These are phyloP conservation scores for Dictyostelium citrinum DNA, from an alignment of 78 protist genomes.

Conservation along the genomic window DNA sequence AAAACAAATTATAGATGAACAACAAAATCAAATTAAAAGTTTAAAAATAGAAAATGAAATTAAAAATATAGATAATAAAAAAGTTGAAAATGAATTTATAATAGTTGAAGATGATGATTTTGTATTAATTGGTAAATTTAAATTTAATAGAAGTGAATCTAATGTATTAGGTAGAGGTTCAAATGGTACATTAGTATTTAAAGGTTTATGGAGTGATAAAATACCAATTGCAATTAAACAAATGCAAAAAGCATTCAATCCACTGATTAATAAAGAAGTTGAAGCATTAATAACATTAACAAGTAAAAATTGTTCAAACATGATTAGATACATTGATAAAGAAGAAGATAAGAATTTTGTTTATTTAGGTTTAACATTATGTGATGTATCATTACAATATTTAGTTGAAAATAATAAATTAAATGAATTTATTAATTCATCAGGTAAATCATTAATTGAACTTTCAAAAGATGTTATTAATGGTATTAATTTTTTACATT, in stretches of 20 bases:
- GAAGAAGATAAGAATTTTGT: conserved; percentile 22
- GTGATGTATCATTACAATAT: conserved; percentile 35
- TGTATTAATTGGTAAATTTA: conserved; percentile 26
- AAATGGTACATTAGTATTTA: conserved; percentile 54
- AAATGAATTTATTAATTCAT: neutral
- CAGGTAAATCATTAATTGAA: neutral
- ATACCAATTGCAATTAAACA: conserved; percentile 67
- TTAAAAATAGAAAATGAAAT: neutral
- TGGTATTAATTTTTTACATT: conserved; percentile 27
- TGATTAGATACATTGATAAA: conserved; percentile 37
- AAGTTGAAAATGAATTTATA: neutral
- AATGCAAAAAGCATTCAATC: conserved; percentile 38
- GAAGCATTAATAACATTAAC: conserved; percentile 23
- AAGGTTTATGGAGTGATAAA: conserved; percentile 50
- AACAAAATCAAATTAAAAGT: neutral
- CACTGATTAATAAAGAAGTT: conserved; percentile 4
- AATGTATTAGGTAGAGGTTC: conserved; percentile 50
- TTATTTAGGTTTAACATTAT: conserved; percentile 30
- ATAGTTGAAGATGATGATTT: neutral
- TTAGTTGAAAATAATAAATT: neutral
- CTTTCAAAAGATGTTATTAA: conserved; percentile 1
- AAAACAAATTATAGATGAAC: too few relatives aligned
- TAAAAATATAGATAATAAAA: too few relatives aligned
- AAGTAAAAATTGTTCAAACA: neutral
- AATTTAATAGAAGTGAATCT: conserved; percentile 10